Percentiles rank a stretch among this genome's conserved stretches.
Conservation (phyloP, 176 grass and related monocot genomes). For the Coix lacrymajobi region DNA sequence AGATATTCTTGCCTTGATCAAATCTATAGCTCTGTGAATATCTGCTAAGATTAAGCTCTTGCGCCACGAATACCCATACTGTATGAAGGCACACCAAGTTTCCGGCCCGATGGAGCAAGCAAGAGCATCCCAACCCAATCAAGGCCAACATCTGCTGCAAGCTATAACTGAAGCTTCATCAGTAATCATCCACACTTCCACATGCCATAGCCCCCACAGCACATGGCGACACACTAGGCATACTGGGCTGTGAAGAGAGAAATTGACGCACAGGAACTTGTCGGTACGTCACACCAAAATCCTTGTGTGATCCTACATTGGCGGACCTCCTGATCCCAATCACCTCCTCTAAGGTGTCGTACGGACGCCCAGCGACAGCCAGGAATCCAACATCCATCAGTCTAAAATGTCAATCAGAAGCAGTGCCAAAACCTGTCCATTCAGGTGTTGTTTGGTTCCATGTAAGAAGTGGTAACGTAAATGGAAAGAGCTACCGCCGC, state of each 20-base stretch:
- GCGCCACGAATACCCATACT: slow-evolving; percentile 88
- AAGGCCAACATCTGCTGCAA: slow-evolving; percentile 70
- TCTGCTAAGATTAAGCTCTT: slow-evolving; percentile 62
- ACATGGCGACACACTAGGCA: not conserved
- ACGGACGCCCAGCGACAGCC: slow-evolving; percentile 71
- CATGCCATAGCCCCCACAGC: not conserved
- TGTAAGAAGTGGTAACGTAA: too few species aligned
- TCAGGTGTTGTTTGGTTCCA: too few species aligned
- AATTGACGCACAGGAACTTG: slow-evolving; percentile 55
- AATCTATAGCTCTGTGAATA: slow-evolving; percentile 53
- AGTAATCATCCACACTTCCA: not conserved
- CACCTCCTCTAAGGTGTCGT: slow-evolving; percentile 88
- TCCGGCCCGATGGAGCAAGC: slow-evolving; percentile 46
- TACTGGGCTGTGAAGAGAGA: not conserved
- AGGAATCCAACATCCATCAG: slow-evolving; percentile 21
- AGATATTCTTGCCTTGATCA: slow-evolving; percentile 55
- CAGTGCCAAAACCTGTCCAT: not conserved
- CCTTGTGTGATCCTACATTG: slow-evolving; percentile 73
- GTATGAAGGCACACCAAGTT: slow-evolving; percentile 79
- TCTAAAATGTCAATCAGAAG: not conserved
- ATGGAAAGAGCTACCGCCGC: too few species aligned
- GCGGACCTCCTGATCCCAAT: slow-evolving; percentile 77
- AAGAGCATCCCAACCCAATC: slow-evolving; percentile 68
- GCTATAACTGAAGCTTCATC: slow-evolving; percentile 43
- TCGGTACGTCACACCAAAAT: slow-evolving; percentile 77